These are phyloP conservation scores for Backusella macrospora DNA, from an alignment of 192 early-diverging fungal species.

Conservation along the genomic window DNA sequence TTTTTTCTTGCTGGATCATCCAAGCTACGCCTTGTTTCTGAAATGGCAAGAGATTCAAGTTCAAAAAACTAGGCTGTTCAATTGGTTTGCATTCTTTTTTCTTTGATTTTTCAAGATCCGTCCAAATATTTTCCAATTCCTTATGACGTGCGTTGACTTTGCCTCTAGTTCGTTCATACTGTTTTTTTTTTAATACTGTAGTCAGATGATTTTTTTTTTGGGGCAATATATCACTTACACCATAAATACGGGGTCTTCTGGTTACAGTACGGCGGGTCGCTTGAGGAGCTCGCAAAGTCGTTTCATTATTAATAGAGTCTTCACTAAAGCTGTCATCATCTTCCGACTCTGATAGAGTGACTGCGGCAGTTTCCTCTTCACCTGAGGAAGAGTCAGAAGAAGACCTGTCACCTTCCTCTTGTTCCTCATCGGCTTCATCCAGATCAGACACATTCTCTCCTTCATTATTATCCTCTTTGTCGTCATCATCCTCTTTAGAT, in stretches of 20 bases:
- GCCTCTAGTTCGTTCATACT: constrained; percentile 44
- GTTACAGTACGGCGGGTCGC: too few relatives aligned
- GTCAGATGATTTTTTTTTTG: not conserved
- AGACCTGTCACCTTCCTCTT: not conserved
- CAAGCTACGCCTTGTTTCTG: constrained; percentile 86
- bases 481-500: too few relatives aligned
- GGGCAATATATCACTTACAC: too few relatives aligned
- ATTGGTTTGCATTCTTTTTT: constrained; percentile 40
- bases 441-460: not conserved
- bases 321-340: not conserved
- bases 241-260: not conserved
- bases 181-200: constrained; percentile 1
- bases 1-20: constrained; percentile 79
- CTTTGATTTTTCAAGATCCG: constrained; percentile 47
- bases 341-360: not conserved
- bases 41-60: constrained; percentile 82
- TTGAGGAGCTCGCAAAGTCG: not conserved
- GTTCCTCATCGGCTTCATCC: not conserved
- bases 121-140: constrained; percentile 66
- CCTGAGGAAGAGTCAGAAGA: not conserved
- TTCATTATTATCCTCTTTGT: not conserved
- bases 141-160: constrained; percentile 52
- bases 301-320: not conserved
- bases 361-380: not conserved
- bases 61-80: constrained; percentile 70